A percentile compares a stretch with the other conserved stretches of the same genome.
phyloP scores from a whole-genome alignment of 371 early-diverging fungal genomes.

The Actinomortierella wolfii region DNA sequence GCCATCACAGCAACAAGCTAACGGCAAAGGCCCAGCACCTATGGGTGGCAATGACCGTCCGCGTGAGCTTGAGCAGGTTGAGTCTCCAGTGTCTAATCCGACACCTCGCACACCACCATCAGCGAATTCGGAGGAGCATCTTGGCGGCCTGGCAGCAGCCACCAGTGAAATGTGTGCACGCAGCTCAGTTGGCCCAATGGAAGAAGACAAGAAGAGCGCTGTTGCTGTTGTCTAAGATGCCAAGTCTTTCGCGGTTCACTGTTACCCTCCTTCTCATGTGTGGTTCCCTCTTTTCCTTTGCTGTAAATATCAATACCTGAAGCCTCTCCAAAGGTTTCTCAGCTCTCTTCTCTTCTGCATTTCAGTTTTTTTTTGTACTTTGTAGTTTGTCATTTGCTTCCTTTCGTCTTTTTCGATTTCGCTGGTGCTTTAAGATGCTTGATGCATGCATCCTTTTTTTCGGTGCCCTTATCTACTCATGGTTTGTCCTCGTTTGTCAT shows the following conservation, averaged over 20 bases:
- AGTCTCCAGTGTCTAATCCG: constrained; percentile 36
- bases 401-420: constrained; percentile 5
- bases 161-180: constrained; percentile 14
- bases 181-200: constrained; percentile 22
- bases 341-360: not conserved
- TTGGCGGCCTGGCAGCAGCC: constrained; percentile 2
- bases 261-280: not conserved
- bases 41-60: too few relatives aligned
- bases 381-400: not conserved
- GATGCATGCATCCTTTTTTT: too few relatives aligned
- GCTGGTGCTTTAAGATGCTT: too few relatives aligned
- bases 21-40: too few relatives aligned
- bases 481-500: too few relatives aligned
- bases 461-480: too few relatives aligned
- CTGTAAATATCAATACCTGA: constrained; percentile 4
- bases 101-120: constrained; percentile 36
- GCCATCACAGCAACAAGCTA: not conserved
- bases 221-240: constrained; percentile 19
- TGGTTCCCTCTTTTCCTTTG: not conserved
- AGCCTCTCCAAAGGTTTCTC: too few relatives aligned
- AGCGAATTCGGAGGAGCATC: constrained; percentile 16
- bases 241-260: not conserved
- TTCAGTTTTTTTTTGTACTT: constrained; percentile 1
- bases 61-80: constrained; percentile 11
- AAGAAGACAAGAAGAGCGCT: constrained; percentile 24